Conservation (phyloP, 768 basidiomycete species). For the Termitomyces heimii region DNA sequence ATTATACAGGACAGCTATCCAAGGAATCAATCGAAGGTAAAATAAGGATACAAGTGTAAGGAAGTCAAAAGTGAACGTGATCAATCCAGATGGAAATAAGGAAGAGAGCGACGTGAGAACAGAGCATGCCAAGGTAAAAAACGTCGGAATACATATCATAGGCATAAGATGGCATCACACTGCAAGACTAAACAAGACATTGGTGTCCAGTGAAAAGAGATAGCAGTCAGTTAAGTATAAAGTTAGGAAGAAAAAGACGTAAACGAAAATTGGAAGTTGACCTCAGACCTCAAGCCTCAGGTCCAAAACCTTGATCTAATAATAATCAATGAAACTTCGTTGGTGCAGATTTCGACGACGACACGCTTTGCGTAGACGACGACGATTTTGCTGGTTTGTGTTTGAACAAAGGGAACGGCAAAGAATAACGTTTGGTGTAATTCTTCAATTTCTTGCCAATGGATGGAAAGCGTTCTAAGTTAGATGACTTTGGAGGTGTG, state of each 20-base stretch:
- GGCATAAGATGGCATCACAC: not conserved
- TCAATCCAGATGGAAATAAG: not conserved
- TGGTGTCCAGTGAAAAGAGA: not conserved
- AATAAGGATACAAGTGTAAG: not conserved
- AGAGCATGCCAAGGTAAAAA: not conserved
- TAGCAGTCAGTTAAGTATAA: not conserved
- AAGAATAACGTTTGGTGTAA: constrained; percentile 44
- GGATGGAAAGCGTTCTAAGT: constrained; percentile 24
- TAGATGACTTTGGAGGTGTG: constrained; percentile 20
- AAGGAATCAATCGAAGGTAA: not conserved
- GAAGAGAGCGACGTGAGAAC: not conserved
- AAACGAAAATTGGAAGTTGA: not conserved
- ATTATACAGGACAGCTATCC: not conserved
- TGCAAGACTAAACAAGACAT: not conserved
- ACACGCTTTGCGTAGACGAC: not conserved
- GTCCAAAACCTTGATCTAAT: not conserved
- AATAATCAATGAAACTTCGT: not conserved
- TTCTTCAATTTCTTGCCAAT: constrained; percentile 30
- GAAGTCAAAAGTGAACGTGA: not conserved
- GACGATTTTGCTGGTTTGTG: not conserved
- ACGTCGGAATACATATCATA: not conserved
- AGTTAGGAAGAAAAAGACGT: not conserved
- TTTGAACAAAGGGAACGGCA: constrained; percentile 36
- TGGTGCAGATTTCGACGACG: constrained; percentile 11
- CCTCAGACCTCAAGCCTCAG: not conserved